Evolutionary conservation across 495 filamentous ascomycete genomes (phyloP), one percentile per base, ranked within the genome.

Genomic region (Trichodelitschia bisporula): DNA sequence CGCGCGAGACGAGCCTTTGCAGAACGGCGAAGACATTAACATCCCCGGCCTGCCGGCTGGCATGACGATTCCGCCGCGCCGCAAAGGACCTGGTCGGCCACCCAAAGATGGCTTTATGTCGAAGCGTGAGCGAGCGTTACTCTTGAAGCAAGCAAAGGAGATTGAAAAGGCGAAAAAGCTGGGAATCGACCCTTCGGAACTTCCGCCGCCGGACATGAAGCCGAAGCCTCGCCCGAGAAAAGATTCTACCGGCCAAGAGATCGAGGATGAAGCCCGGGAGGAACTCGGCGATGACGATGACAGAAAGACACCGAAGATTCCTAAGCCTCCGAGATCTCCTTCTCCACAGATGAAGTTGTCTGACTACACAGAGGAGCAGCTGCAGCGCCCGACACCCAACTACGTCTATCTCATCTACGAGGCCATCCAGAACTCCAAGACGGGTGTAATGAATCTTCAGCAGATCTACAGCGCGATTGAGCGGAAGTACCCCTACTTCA

Each of bases 21-120:
- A 18, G 15, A 18, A 31, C 9, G 29, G 29, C 18, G 29, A 5
- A 4, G 29, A 20, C 10, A 18, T 31, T 20, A 18, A 31, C 17
- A 17, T 31, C 15, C 15, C 14, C 8, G 29, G 29, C 10, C 18
- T 31, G 10, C 29, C 14, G 4, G 15, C 13, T 20, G 32, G 32
- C 11, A 30, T 18, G 8, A 28, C 43, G 12, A 36, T 48, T 31
- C 60, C 64, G 3, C 56, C 59, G 2, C 77, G 69, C 44, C 74
- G 78, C 32, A 71, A 76, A 31, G 80, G 82, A 8, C 82, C 82
- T 26, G 82, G 82, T 19, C 57, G 82, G 31, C 82, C 82, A 26
- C 82, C 82, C 5, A 90, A 90, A 57, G 74, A 90, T 48, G 82
- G 82, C 4, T 68, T 86, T 44, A 82, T 89, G 66, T 91, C 80